phyloP scores from a whole-genome alignment of 2,329 filamentous ascomycete genomes.

The Colletotrichum tabaci region DNA sequence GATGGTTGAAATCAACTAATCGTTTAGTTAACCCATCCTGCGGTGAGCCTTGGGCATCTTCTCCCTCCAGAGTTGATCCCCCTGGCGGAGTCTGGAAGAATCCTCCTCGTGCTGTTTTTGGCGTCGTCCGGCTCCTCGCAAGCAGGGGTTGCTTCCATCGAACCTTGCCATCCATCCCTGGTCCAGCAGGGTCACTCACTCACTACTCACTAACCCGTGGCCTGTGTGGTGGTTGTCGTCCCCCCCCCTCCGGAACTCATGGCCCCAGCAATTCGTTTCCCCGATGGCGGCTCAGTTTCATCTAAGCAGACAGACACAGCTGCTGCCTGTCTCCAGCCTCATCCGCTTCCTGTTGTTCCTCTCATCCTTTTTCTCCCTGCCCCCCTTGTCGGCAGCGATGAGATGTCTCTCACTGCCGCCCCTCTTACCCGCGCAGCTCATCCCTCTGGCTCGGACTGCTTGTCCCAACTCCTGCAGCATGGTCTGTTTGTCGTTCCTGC shows the following conservation, averaged over 20 bases:
- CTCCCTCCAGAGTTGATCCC: not conserved
- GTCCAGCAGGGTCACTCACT: no score
- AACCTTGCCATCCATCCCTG: not conserved
- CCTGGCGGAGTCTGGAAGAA: not conserved
- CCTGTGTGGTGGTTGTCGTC: not conserved
- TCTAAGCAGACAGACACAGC: slow-evolving; percentile 18
- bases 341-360: slow-evolving; percentile 7
- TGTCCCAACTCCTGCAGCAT: slow-evolving; percentile 3
- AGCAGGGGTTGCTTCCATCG: no score
- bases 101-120: slow-evolving; percentile 19
- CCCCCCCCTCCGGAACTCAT: slow-evolving; percentile 16
- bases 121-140: slow-evolving; percentile 18
- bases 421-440: no score
- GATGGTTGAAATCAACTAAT: no score
- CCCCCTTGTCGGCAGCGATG: not conserved
- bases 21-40: no score
- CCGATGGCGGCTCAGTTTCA: slow-evolving; percentile 32
- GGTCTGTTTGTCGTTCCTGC: not conserved
- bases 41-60: no score
- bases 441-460: not conserved
- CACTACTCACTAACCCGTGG: not conserved
- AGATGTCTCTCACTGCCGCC: not conserved
- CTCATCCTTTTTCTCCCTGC: not conserved
- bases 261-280: slow-evolving; percentile 33
- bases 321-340: slow-evolving; percentile 1